Percentiles rank a stretch among this genome's conserved stretches.
Conservation (phyloP, 1,284 basidiomycete genomes). For the Sporisorium sorghi region DNA sequence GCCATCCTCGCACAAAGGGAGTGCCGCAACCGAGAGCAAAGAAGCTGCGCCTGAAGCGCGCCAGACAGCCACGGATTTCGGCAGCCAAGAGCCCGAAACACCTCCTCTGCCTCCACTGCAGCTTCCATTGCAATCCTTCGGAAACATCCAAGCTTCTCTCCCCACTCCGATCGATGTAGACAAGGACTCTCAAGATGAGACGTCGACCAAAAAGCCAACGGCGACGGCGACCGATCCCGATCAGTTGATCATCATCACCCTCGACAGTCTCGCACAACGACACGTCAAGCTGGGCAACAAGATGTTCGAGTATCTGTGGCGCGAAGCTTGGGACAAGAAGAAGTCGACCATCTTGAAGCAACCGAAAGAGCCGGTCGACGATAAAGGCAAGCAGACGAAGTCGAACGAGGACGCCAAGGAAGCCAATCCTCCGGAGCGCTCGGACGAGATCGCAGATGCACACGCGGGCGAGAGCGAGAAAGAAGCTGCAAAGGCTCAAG, state of each 20-base stretch:
- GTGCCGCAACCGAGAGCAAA: not conserved
- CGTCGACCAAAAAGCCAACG: not conserved
- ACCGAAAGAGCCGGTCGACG: not conserved
- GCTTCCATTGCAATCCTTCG: constrained; percentile 3
- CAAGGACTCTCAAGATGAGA: not conserved
- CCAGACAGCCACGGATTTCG: not conserved
- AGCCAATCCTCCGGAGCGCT: too few relatives aligned
- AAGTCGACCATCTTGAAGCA: constrained; percentile 56
- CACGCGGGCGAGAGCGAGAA: not conserved
- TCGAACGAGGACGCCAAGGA: not conserved
- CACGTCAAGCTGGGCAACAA: constrained; percentile 77
- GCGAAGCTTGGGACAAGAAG: constrained; percentile 85
- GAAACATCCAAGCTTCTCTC: not conserved
- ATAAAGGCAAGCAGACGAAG: constrained; percentile 1
- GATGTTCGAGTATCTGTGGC: constrained; percentile 78
- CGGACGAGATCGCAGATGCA: constrained; percentile 3
- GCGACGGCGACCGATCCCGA: constrained; percentile 9
- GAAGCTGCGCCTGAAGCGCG: not conserved
- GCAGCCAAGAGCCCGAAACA: constrained; percentile 12
- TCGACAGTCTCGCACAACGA: constrained; percentile 83
- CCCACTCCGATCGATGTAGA: constrained; percentile 24
- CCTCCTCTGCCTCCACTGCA: constrained; percentile 11
- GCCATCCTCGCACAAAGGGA: not conserved
- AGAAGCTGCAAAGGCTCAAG: constrained; percentile 3
- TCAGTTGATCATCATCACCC: constrained; percentile 51